phyloP scores from a whole-genome alignment of 495 filamentous ascomycete species.

The Aspergillus ellipticus region DNA sequence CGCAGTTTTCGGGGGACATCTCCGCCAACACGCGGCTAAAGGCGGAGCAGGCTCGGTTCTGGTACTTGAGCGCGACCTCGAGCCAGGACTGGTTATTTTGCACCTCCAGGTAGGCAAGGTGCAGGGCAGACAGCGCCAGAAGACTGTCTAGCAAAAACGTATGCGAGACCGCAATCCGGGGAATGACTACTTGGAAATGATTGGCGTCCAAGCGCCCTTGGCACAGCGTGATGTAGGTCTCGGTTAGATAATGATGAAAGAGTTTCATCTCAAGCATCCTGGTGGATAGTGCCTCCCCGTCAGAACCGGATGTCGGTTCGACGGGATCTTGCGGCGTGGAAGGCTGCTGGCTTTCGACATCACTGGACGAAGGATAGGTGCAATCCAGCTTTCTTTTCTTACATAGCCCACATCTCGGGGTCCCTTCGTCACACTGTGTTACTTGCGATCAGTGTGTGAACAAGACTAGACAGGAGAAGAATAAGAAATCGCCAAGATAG shows the following conservation, averaged over 20 bases:
- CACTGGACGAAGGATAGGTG: slow-evolving; percentile 29
- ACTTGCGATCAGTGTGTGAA: neutral
- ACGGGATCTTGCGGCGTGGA: slow-evolving; percentile 20
- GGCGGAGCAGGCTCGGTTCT: slow-evolving; percentile 33
- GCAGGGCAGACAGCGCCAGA: slow-evolving; percentile 44
- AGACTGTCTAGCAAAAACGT: slow-evolving; percentile 46
- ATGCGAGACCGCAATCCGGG: slow-evolving; percentile 40
- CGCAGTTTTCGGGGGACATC: slow-evolving; percentile 24
- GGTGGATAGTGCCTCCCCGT: slow-evolving; percentile 16
- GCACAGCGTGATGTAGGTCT: slow-evolving; percentile 30
- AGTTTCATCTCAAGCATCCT: slow-evolving; percentile 39
- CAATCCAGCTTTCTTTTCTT: slow-evolving; percentile 35
- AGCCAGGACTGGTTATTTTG: slow-evolving; percentile 29
- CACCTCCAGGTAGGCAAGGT: slow-evolving; percentile 37
- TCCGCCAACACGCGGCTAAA: slow-evolving; percentile 27
- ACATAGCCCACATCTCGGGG: slow-evolving; percentile 35
- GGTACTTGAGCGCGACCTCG: slow-evolving; percentile 33
- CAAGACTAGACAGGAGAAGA: neutral
- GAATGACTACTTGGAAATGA: slow-evolving; percentile 42
- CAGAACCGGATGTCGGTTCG: slow-evolving; percentile 9
- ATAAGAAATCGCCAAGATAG: too few species aligned
- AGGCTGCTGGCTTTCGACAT: slow-evolving; percentile 26
- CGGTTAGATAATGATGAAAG: slow-evolving; percentile 37
- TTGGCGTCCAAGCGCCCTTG: slow-evolving; percentile 26
- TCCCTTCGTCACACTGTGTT: slow-evolving; percentile 35